Conservation (phyloP, 331 rosid genomes). For the Malus hybrid region DNA sequence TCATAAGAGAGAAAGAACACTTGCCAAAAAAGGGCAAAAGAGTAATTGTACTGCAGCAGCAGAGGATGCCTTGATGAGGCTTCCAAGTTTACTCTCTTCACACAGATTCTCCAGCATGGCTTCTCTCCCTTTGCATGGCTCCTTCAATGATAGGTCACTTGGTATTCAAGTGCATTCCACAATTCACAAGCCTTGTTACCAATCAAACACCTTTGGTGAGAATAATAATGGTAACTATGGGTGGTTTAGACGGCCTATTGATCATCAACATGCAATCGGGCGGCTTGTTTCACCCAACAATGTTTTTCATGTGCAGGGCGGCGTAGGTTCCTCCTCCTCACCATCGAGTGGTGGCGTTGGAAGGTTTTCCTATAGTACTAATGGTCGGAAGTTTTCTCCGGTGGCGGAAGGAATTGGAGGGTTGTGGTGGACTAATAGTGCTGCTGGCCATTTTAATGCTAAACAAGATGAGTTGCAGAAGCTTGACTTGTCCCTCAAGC, state of each 20-base stretch:
- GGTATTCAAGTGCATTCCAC: constrained; percentile 66
- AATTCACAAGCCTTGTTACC: constrained; percentile 57
- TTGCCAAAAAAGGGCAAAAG: constrained; percentile 50
- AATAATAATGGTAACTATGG: constrained; percentile 14
- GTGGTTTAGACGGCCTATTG: constrained; percentile 40
- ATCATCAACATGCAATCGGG: constrained; percentile 50
- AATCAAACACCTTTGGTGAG: constrained; percentile 12
- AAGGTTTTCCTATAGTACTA: constrained; percentile 26
- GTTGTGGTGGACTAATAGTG: constrained; percentile 35
- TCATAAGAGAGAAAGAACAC: constrained; percentile 72
- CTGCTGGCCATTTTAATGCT: constrained; percentile 38
- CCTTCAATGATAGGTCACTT: constrained; percentile 49
- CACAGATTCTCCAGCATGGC: constrained; percentile 56
- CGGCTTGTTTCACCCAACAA: constrained; percentile 17
- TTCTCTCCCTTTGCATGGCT: constrained; percentile 87
- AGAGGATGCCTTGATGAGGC: constrained; percentile 20
- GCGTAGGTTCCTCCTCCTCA: constrained; percentile 26
- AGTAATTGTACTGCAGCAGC: constrained; percentile 1
- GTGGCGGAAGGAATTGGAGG: constrained; percentile 39
- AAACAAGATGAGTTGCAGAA: constrained; percentile 71
- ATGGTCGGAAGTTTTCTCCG: constrained; percentile 24
- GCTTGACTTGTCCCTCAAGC: constrained; percentile 94
- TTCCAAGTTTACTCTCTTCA: constrained; percentile 4
- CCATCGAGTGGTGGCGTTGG: constrained; percentile 33
- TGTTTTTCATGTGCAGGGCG: constrained; percentile 21